These are phyloP conservation scores for Aspergillus fischeri DNA, from an alignment of 2,329 filamentous ascomycete species.

Conservation along the genomic window DNA sequence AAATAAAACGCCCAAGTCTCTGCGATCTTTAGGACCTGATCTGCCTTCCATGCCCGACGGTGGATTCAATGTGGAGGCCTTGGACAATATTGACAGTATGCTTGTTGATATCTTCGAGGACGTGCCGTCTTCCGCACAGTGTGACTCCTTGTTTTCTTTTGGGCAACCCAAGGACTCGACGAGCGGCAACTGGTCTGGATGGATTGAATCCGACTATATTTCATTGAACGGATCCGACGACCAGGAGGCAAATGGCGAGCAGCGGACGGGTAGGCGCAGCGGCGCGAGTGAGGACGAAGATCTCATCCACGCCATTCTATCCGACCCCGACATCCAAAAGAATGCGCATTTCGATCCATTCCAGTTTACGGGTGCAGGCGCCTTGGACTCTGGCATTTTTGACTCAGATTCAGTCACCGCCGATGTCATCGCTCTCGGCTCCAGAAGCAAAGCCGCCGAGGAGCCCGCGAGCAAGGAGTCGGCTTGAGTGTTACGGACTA, in stretches of 20 bases:
- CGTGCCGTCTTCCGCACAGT: slow-evolving; percentile 18
- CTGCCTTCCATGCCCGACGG: slow-evolving; percentile 19
- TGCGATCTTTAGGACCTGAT: slow-evolving; percentile 14
- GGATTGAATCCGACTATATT: slow-evolving; percentile 34
- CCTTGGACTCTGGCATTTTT: slow-evolving; percentile 36
- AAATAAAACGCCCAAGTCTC: slow-evolving; percentile 23
- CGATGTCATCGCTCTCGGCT: slow-evolving; percentile 19
- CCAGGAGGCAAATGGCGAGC: slow-evolving; percentile 12
- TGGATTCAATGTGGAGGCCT: slow-evolving; percentile 22
- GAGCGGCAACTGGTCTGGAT: slow-evolving; percentile 33
- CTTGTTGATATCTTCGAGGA: slow-evolving; percentile 38
- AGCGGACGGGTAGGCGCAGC: neutral
- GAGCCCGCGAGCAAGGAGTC: slow-evolving; percentile 13
- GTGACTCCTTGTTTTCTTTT: slow-evolving; percentile 27
- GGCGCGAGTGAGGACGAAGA: slow-evolving; percentile 22
- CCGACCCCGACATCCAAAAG: slow-evolving; percentile 30
- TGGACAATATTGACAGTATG: slow-evolving; percentile 32
- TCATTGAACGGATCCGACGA: slow-evolving; percentile 28
- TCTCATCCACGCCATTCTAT: slow-evolving; percentile 34
- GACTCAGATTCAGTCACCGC: slow-evolving; percentile 30
- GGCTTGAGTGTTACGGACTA: slow-evolving; percentile 1
- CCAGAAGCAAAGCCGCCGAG: slow-evolving; percentile 18
- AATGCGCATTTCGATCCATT: slow-evolving; percentile 29
- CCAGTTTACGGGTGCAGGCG: slow-evolving; percentile 23
- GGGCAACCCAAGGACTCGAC: slow-evolving; percentile 20